phyloP scores from a whole-genome alignment of 73 alveolate genomes.

The Blepharisma stoltei region DNA sequence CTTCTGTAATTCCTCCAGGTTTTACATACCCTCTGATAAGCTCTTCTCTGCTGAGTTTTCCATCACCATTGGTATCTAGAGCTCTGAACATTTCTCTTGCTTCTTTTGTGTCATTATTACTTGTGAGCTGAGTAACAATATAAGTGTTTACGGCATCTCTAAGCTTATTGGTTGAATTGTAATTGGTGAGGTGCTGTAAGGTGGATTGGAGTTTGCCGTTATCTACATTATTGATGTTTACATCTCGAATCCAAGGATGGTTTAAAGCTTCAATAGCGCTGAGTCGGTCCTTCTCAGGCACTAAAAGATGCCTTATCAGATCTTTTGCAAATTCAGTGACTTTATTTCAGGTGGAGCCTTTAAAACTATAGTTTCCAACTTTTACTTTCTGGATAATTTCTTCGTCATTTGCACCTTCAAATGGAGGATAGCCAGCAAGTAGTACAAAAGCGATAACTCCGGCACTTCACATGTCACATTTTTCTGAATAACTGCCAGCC shows the following conservation, averaged over 20 bases:
- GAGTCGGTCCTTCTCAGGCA: neutral
- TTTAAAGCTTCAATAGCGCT: neutral
- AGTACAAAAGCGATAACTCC: constrained; percentile 56
- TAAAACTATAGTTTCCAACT: constrained; percentile 42
- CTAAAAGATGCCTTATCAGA: neutral
- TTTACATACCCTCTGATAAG: constrained; percentile 29
- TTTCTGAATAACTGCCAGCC: constrained; percentile 7
- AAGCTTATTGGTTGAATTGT: neutral
- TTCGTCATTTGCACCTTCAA: constrained; percentile 44
- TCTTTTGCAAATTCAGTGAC: constrained; percentile 38
- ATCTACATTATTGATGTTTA: neutral
- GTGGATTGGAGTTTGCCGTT: neutral
- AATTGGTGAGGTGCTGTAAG: neutral
- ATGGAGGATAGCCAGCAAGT: constrained; percentile 58
- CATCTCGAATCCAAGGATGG: neutral
- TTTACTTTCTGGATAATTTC: constrained; percentile 42
- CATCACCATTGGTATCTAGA: constrained; percentile 52
- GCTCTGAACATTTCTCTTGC: constrained; percentile 33
- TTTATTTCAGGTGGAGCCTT: constrained; percentile 37
- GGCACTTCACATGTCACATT: constrained; percentile 51
- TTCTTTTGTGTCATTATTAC: constrained; percentile 51
- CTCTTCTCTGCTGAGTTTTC: constrained; percentile 51
- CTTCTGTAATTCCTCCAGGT: constrained; percentile 30
- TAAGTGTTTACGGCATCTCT: constrained; percentile 35
- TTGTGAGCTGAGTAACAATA: constrained; percentile 55